Base-by-base conservation (phyloP, 1,284 basidiomycete genomes). In the Tilletia setariae region DNA sequence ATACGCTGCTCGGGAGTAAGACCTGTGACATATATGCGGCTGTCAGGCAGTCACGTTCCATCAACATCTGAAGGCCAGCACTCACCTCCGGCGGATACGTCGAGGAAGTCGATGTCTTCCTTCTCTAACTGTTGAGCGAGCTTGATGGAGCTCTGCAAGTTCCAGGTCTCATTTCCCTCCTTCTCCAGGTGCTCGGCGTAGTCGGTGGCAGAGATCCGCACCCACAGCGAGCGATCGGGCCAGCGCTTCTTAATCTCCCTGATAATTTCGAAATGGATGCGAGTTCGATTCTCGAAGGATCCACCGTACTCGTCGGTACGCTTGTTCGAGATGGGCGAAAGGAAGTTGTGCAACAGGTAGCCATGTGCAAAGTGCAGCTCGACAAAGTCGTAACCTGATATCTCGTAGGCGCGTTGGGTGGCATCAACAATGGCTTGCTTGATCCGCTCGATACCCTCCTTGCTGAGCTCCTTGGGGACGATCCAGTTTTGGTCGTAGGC, bases 361-460 rank as follows among this genome's bases (percentile, higher is more conserved):
- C 92, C 80, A 80, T 82, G 80, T 0, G 79, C 76, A 6, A 62
- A 65, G 72, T 81, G 83, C n/a, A 82, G 81, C 77, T 94, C 91
- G 69, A 94, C 89, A 74, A 90, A 91, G 83, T 94, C 91, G 79
- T 81, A 82, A 1, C 83, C 83, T 4, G 82, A 77, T 11, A 43
- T 23, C 67, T 76, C 69, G 65, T 76, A 80, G 3, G 83, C 81
- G 68, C 91, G 86, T 64, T 87, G 85, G 1, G 88, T 85, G 1
- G 91, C 88, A 19, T 86, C 86, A 4, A 87, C 79, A 77, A 89
- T 94, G 0, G 88, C 89, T 67, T 89, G 85, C 72, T 89, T 88
- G 42, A 93, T 77, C 56, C 84, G 79, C 28, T 86, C 80, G 66
- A 94, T 84, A 65, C 91, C 86, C 8, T 86, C 84, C 42, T 84